Percentiles rank a stretch among this genome's conserved stretches.
phyloP scores from a whole-genome alignment of 2,329 filamentous ascomycete species.

The Fusarium abutilonis region DNA sequence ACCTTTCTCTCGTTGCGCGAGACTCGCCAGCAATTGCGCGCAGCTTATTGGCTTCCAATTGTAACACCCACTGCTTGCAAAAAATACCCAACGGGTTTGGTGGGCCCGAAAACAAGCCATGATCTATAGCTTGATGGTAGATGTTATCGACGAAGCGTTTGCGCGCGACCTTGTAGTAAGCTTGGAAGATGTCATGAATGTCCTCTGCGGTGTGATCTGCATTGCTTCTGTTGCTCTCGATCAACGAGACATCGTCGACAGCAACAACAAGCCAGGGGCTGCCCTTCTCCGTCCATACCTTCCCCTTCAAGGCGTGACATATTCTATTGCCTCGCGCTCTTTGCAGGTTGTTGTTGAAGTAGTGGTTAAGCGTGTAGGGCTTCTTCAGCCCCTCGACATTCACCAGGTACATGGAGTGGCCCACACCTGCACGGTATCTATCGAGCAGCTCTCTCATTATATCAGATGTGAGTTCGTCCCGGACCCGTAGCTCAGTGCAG shows the following conservation, averaged over 20 bases:
- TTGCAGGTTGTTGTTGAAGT: not conserved
- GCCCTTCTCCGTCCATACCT: not conserved
- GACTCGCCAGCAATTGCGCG: too few relatives aligned
- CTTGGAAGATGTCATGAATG: constrained; percentile 1
- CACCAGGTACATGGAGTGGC: not conserved
- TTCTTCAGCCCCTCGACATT: not conserved
- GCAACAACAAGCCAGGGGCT: not conserved
- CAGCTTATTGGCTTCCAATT: too few relatives aligned
- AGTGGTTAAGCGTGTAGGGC: constrained; percentile 3
- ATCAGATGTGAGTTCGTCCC: not conserved
- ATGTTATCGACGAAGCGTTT: constrained; percentile 1
- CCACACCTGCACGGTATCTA: not conserved
- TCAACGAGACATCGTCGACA: not conserved
- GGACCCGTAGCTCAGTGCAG: not conserved
- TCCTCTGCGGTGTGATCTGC: not conserved
- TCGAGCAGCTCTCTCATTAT: not conserved
- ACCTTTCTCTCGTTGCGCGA: too few relatives aligned
- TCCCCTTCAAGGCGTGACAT: not conserved
- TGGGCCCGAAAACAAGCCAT: constrained; percentile 3
- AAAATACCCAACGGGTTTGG: not conserved
- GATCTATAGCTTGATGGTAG: not conserved
- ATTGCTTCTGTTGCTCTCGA: not conserved
- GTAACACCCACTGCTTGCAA: constrained; percentile 1
- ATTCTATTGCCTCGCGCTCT: not conserved
- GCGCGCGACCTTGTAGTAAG: constrained; percentile 2